Conservation (phyloP, 2,329 filamentous ascomycete genomes). For the Thermomyces lanuginosus region DNA sequence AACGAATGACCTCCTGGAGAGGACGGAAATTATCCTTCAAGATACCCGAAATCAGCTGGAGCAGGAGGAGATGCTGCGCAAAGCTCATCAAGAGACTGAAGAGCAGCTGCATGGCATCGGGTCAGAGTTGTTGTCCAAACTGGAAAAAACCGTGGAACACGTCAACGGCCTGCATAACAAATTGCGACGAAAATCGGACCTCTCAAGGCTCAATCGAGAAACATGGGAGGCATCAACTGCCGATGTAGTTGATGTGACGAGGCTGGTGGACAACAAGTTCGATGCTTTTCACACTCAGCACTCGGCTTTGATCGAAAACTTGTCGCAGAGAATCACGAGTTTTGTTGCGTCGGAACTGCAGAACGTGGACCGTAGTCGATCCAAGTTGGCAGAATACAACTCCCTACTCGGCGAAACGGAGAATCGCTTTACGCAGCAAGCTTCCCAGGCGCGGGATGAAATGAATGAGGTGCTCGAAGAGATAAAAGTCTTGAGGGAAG, state of each 20-base stretch:
- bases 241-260: constrained; percentile 61
- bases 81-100: constrained; percentile 77
- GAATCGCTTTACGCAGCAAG: constrained; percentile 42
- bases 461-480: constrained; percentile 87
- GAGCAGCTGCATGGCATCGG: constrained; percentile 58
- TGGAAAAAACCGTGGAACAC: constrained; percentile 63
- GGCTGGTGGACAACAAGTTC: constrained; percentile 59
- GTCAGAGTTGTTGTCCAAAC: constrained; percentile 56
- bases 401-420: constrained; percentile 51
- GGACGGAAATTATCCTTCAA: constrained; percentile 69
- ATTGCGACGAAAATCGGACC: constrained; percentile 65
- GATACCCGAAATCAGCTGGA: constrained; percentile 60
- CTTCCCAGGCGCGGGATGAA: constrained; percentile 49
- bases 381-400: constrained; percentile 54
- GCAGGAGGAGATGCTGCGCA: constrained; percentile 63
- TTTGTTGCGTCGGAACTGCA: constrained; percentile 64
- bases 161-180: constrained; percentile 73
- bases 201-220: constrained; percentile 63
- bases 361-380: constrained; percentile 53
- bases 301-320: constrained; percentile 47
- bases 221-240: constrained; percentile 63
- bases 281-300: constrained; percentile 58
- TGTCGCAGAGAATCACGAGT: constrained; percentile 55
- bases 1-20: constrained; percentile 65
- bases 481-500: constrained; percentile 75